These are phyloP conservation scores for Exophiala viscosa DNA, from an alignment of 2,329 filamentous ascomycete species.

Conservation along the genomic window DNA sequence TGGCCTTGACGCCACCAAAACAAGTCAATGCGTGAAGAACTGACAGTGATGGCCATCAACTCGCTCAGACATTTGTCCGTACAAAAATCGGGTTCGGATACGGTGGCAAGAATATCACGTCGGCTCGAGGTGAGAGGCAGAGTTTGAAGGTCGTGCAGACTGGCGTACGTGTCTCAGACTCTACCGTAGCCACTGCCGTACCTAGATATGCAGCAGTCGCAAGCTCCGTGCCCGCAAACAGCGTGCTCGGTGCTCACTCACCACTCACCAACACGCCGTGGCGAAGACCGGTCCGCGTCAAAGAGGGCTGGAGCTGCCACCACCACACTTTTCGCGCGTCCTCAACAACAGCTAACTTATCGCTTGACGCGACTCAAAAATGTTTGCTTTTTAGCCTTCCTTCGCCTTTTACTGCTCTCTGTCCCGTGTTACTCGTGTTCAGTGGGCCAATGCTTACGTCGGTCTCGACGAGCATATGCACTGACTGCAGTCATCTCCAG, in stretches of 20 bases:
- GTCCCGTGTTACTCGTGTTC: too few species aligned
- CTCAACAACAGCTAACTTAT: too few species aligned
- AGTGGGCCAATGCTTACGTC: too few species aligned
- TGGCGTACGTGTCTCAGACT: slow-evolving; percentile 20
- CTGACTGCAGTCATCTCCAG: too few species aligned
- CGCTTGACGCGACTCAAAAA: not conserved
- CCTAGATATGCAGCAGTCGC: slow-evolving; percentile 22
- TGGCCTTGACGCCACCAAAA: not conserved
- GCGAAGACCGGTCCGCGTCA: slow-evolving; percentile 3
- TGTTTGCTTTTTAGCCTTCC: too few species aligned
- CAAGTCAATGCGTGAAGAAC: not conserved
- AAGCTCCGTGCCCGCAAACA: slow-evolving; percentile 2
- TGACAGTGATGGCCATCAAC: slow-evolving; percentile 3
- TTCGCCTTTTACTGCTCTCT: too few species aligned
- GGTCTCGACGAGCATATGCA: too few species aligned
- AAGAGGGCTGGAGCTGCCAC: slow-evolving; percentile 8
- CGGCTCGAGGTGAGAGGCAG: not conserved
- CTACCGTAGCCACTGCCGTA: slow-evolving; percentile 12
- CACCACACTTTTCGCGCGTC: too few species aligned
- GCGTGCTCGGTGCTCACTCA: not conserved
- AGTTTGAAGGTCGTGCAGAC: slow-evolving; percentile 16
- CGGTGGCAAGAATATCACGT: not conserved
- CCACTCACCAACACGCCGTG: not conserved
- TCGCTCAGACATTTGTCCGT: not conserved
- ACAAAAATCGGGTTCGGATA: not conserved